A percentile compares a stretch with the other conserved stretches of the same genome.
phyloP scores from a whole-genome alignment of 2,329 filamentous ascomycete genomes.

The Ophiostoma sp. region DNA sequence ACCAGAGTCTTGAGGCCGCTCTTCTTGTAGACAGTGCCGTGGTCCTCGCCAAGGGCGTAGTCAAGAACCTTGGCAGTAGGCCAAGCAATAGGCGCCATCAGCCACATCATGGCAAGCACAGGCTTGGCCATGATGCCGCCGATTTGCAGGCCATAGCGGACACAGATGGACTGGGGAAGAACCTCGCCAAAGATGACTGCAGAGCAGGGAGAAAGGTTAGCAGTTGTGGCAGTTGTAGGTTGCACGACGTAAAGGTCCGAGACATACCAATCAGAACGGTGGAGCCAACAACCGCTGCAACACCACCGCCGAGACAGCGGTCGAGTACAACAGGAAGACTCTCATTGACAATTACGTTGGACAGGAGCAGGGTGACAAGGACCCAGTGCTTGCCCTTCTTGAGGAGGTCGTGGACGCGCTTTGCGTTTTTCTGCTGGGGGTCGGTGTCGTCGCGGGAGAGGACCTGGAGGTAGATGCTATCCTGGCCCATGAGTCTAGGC shows the following conservation, averaged over 20 bases:
- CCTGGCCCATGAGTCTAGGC: constrained; percentile 59
- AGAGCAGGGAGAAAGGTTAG: not conserved
- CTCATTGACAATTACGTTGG: constrained; percentile 98
- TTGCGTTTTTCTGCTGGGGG: constrained; percentile 79
- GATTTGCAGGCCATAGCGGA: constrained; percentile 91
- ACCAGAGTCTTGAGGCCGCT: constrained; percentile 94
- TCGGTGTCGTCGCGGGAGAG: constrained; percentile 80
- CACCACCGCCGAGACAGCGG: constrained; percentile 85
- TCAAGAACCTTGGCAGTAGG: constrained; percentile 94
- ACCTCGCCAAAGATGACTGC: constrained; percentile 97
- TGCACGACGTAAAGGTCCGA: not conserved
- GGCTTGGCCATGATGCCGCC: constrained; percentile 89
- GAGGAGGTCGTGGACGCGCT: constrained; percentile 71
- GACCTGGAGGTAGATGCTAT: constrained; percentile 96
- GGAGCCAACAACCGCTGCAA: constrained; percentile 88
- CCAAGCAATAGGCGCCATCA: constrained; percentile 85
- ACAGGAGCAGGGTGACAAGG: constrained; percentile 83
- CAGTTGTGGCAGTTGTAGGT: not conserved
- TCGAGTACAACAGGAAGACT: constrained; percentile 93
- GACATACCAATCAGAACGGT: constrained; percentile 83
- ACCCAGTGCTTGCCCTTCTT: constrained; percentile 97
- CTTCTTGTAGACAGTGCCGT: constrained; percentile 97
- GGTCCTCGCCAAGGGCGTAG: constrained; percentile 85
- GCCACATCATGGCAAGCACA: constrained; percentile 84
- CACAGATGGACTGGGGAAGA: constrained; percentile 91